These are phyloP conservation scores for Dunaliella sp. DNA, from an alignment of 139 green algal genomes.

Conservation along the genomic window DNA sequence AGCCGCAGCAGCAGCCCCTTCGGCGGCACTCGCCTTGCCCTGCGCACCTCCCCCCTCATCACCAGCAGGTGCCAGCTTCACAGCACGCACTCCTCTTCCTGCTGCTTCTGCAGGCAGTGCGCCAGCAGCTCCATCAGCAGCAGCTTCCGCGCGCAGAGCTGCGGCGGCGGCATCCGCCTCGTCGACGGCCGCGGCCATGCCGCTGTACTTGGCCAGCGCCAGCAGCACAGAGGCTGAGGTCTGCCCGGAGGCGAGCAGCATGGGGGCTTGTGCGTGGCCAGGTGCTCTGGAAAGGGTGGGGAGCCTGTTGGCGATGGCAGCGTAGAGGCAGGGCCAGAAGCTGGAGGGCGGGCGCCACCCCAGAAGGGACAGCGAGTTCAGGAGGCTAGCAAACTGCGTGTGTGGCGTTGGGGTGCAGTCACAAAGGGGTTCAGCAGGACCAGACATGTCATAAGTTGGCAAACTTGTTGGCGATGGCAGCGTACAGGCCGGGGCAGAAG, in stretches of 20 bases:
- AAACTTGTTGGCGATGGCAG: background rate
- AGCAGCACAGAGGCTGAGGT: background rate
- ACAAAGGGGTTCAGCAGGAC: too few relatives aligned
- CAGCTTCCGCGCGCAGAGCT: background rate
- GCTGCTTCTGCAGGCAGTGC: background rate
- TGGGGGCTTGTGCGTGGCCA: too few relatives aligned
- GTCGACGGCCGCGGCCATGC: background rate
- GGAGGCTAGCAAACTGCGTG: background rate
- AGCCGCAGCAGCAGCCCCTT: too few relatives aligned
- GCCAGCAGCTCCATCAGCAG: background rate
- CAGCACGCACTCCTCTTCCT: too few relatives aligned
- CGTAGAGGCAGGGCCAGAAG: background rate
- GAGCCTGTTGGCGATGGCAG: background rate
- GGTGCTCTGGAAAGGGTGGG: too few relatives aligned
- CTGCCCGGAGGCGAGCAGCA: background rate
- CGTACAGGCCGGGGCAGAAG: background rate
- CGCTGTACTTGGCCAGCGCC: slow-evolving; percentile 3
- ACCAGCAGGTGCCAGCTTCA: too few relatives aligned
- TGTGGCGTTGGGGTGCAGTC: too few relatives aligned
- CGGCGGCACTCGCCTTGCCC: too few relatives aligned
- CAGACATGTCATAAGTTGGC: too few relatives aligned
- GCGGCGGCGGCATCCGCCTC: background rate
- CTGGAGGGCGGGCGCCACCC: background rate
- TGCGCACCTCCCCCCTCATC: too few relatives aligned
- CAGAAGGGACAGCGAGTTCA: background rate